These are phyloP conservation scores for Alternaria tenuissima DNA, from an alignment of 2,329 filamentous ascomycete genomes.

Conservation along the genomic window DNA sequence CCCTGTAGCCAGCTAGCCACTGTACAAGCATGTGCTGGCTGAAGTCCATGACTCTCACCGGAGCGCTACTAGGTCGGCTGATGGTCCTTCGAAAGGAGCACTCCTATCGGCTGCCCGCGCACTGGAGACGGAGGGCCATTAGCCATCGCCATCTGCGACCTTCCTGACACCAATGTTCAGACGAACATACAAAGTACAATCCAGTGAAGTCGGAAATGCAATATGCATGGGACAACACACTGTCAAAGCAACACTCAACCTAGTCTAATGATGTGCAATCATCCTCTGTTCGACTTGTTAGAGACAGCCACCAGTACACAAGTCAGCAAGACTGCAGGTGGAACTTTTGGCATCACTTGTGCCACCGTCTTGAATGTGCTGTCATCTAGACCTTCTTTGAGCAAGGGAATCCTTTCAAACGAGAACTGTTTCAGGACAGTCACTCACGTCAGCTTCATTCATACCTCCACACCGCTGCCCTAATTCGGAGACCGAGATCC, in stretches of 20 bases:
- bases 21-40: neutral
- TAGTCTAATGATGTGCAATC: neutral
- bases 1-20: neutral
- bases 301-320: neutral
- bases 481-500: neutral
- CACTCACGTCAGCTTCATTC: constrained; percentile 5
- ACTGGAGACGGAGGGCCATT: neutral
- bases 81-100: neutral
- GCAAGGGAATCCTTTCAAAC: neutral
- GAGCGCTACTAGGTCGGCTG: neutral
- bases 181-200: neutral
- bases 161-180: neutral
- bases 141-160: neutral
- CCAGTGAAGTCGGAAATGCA: neutral
- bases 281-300: neutral
- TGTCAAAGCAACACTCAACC: neutral
- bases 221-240: neutral
- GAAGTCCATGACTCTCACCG: neutral
- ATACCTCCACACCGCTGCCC: neutral
- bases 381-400: neutral
- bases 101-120: neutral
- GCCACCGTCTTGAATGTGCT: neutral
- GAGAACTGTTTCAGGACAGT: neutral
- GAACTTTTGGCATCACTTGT: neutral
- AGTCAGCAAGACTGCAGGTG: neutral